phyloP scores from a whole-genome alignment of 805 yeast species.

The Myxozyma sirexii region DNA sequence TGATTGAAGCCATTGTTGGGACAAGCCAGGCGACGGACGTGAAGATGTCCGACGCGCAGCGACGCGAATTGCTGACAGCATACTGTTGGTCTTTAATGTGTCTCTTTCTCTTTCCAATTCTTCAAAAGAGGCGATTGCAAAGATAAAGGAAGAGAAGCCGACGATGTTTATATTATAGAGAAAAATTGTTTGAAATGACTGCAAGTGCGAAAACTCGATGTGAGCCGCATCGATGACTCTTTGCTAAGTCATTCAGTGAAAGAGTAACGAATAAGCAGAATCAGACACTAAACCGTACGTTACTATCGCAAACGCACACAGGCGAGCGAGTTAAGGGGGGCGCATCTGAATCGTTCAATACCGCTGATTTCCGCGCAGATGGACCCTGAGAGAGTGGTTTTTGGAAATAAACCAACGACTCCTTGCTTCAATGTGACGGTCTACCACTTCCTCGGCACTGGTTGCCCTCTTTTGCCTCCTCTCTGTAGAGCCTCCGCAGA shows the following conservation, averaged over 20 bases:
- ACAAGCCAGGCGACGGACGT: neutral
- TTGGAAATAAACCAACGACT: neutral
- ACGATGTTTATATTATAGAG: neutral
- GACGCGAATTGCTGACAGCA: slow-evolving; percentile 7
- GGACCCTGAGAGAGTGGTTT: too few species aligned
- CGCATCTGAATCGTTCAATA: too few species aligned
- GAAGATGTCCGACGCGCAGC: neutral
- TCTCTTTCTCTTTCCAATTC: neutral
- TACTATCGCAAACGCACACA: too few species aligned
- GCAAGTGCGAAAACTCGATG: neutral
- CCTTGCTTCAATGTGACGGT: neutral
- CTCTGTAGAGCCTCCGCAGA: neutral
- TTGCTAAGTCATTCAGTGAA: too few species aligned
- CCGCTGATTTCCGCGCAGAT: neutral
- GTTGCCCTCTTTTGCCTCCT: neutral
- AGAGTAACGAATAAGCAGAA: too few species aligned
- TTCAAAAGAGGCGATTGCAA: neutral
- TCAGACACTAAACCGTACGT: too few species aligned
- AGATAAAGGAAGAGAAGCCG: too few species aligned
- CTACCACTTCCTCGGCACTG: neutral
- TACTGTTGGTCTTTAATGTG: neutral
- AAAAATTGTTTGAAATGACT: neutral
- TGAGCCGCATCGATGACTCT: neutral
- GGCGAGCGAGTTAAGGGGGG: too few species aligned
- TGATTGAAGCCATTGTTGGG: neutral